Conservation (phyloP, 768 basidiomycete species). For the Trametes cinnabarina region DNA sequence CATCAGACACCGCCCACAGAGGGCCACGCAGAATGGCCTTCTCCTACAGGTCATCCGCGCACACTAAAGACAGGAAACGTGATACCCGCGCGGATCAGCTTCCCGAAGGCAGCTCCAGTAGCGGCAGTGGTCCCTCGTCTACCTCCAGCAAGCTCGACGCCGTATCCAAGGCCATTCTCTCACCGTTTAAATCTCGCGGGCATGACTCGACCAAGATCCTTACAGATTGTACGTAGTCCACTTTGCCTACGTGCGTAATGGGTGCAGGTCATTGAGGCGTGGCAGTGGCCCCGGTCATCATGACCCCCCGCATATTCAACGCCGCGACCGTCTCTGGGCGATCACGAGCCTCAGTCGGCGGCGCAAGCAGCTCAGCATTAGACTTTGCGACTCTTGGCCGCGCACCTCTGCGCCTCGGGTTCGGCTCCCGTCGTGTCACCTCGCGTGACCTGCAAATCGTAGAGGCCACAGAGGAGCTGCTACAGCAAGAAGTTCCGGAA, state of each 20-base stretch:
- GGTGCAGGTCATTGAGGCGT: conserved; percentile 3
- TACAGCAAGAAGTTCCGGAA: conserved; percentile 71
- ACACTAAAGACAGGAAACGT: conserved; percentile 33
- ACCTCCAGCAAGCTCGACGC: conserved; percentile 47
- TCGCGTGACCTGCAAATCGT: conserved; percentile 82
- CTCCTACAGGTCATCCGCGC: conserved; percentile 20
- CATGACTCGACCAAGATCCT: conserved; percentile 70
- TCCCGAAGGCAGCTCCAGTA: conserved; percentile 17
- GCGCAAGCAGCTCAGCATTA: conserved; percentile 42
- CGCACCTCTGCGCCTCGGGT: conserved; percentile 66
- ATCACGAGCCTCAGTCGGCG: conserved; percentile 35
- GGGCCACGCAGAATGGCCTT: conserved; percentile 24
- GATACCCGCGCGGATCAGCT: conserved; percentile 42
- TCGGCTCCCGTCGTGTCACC: conserved; percentile 66
- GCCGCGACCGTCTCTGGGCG: conserved; percentile 66
- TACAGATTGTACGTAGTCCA: conserved; percentile 59
- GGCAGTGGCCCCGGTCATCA: conserved; percentile 81
- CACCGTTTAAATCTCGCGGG: conserved; percentile 63
- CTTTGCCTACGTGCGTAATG: not conserved
- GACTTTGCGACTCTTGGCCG: conserved; percentile 81
- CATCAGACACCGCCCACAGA: conserved; percentile 2
- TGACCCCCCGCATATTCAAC: conserved; percentile 83
- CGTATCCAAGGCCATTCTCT: conserved; percentile 68
- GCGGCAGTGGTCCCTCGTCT: conserved; percentile 19
- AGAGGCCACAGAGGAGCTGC: conserved; percentile 77